Base-by-base conservation (phyloP, 2,329 filamentous ascomycete species). In the Metarhizium rileyi region DNA sequence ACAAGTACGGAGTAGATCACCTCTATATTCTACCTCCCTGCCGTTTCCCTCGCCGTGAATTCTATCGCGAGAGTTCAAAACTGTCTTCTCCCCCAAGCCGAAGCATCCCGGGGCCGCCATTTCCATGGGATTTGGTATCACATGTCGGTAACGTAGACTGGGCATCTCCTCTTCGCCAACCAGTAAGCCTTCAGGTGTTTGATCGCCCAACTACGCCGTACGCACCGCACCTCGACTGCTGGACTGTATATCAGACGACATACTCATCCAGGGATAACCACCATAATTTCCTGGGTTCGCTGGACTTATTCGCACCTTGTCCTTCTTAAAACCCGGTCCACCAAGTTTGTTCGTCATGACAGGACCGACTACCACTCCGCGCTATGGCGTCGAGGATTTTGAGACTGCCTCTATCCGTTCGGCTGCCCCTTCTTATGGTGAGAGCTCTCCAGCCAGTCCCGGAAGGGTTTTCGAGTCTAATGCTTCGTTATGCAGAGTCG, bases 391-490 rank as follows among this genome's bases (percentile, higher is more conserved):
- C 5, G 76, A 80, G 52, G 82, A 86, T 61, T 80, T 83, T 51
- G 83, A 86, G 58, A 84, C 82, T 22, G 75, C 78, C 6, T 86
- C 83, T 9, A 77, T 86, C 53, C 79, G 72, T 56, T 86, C 82
- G 18, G 76, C 76, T 7, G 81, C 82, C n/a, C 83, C 83, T 38
- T 86, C 83, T 9, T 86, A 86, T 63, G 71, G 78, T 81, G 57
- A 72, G 76, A 69, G 22, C 40, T 9, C 18, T 9, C 18, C 5
- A 12, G 4, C 3, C 1, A 45, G 47, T 43, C 28, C 26, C 40
- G 7, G 16, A 44, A 18, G 18, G 23, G 16, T 26, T 28, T 10
- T 20, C 26, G 16, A 50, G 26, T 35, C 40, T 43, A 28, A 38
- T 42, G 14, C 16, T 38, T 22, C 5, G 12, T 36, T 20, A 16